Base-by-base conservation (phyloP, 108 stramenopile species). In the Skeletonema tropicum region DNA sequence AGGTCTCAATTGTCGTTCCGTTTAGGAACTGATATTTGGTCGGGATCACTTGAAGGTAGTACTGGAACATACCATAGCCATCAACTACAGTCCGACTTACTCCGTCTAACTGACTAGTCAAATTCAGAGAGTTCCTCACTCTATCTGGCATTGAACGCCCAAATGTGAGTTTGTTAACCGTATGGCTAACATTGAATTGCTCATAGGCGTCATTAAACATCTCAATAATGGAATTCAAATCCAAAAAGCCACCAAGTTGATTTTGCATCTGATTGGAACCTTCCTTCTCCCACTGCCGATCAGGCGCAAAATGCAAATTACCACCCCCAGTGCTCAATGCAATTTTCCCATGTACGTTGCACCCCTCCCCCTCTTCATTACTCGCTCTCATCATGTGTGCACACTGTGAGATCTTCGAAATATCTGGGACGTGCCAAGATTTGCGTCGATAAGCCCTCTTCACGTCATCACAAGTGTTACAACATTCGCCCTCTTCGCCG, bases 381-480 rank as follows among this genome's bases (percentile, higher is more conserved):
- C 59, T 60, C 30, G 84, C 71, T 12, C 71, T 29, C 0, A 69
- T 8, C 12, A 77, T 21, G 14, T 68, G 60, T 46, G 61, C 35
- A 68, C 96, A 97, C 69, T 96, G 94, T 0, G 60, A 60, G 29
- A 97, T 91, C 0, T 61, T 61, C 0, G 68, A 17, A 17, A 78
- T 11, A 57, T 95, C 77, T 12, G 66, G 67, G 38, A 99, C 75
- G 58, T 83, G 82, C 98, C 98, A 99, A 12, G 94, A 92, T 63
- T 89, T 92, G 12, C 83, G 66, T 30, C 86, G 84, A 78, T 99
- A 99, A 29, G 96, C 97, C 1, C 89, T 83, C 58, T 91, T 92
- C 6, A 99, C 97, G 57, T 97, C 97, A 33, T 97, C 96, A 68
- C 98, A 99, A 0, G 97, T 96, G 49, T 96, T 85, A 83, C 98